phyloP scores from a whole-genome alignment of 2,329 filamentous ascomycete genomes.

The Trichoderma simmonsii region DNA sequence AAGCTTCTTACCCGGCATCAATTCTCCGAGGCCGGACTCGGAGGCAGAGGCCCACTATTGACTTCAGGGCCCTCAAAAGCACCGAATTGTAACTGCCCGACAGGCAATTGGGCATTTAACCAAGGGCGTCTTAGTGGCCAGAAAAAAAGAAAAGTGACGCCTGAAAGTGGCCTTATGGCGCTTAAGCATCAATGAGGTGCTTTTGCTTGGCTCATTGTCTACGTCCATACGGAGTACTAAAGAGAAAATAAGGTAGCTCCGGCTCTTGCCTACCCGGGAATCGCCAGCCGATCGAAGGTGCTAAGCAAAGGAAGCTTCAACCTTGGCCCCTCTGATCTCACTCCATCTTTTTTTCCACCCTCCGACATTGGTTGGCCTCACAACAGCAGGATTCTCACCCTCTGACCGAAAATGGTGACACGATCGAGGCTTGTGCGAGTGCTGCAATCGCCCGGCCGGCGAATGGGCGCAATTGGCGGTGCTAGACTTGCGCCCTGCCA shows the following conservation, averaged over 20 bases:
- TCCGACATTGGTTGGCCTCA: not conserved
- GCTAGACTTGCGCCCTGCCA: not conserved
- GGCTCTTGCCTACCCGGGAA: conserved; percentile 2
- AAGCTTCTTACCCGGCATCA: not conserved
- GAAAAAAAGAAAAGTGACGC: not conserved
- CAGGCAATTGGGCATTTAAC: not conserved
- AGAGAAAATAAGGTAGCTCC: not conserved
- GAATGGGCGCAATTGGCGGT: conserved; percentile 7
- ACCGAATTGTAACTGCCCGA: not conserved
- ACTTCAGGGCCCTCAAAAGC: not conserved
- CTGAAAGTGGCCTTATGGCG: not conserved
- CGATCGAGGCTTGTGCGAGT: conserved; percentile 21
- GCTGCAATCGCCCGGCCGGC: conserved; percentile 20
- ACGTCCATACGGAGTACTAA: not conserved
- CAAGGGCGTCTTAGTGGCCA: not conserved
- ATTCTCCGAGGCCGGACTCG: conserved; percentile 12
- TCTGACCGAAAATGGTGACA: conserved; percentile 21
- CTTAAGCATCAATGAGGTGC: not conserved
- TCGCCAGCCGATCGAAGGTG: not conserved
- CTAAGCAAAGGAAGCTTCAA: conserved; percentile 9
- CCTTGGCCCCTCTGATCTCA: not conserved
- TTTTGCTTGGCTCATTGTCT: not conserved
- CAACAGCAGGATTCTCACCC: not conserved
- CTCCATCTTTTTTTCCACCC: not conserved
- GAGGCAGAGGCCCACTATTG: conserved; percentile 8